phyloP scores from a whole-genome alignment of 768 basidiomycete genomes.

The Flagelloscypha sp. region DNA sequence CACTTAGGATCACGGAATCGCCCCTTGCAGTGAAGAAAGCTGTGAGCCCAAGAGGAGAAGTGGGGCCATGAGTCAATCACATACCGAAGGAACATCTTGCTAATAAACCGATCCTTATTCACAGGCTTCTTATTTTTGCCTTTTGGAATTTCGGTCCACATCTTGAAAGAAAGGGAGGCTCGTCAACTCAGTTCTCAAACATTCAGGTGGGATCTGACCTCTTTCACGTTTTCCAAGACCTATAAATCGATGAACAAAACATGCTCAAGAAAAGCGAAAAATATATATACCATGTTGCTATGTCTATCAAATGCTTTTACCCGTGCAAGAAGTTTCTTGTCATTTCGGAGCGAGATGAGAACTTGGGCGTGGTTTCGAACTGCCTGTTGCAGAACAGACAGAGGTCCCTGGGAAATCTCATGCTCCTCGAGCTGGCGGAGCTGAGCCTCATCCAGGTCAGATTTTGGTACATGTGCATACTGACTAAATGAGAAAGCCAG shows the following conservation, averaged over 20 bases:
- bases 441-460: slow-evolving; percentile 95
- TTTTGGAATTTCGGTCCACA: slow-evolving; percentile 99
- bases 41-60: slow-evolving; percentile 8
- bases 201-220: slow-evolving; percentile 40
- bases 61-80: slow-evolving; percentile 15
- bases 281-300: slow-evolving; percentile 82
- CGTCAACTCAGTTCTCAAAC: not conserved
- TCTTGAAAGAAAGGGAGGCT: slow-evolving; percentile 39
- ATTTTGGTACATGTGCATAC: slow-evolving; percentile 94
- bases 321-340: slow-evolving; percentile 92
- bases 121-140: slow-evolving; percentile 98
- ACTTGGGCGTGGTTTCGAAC: slow-evolving; percentile 98
- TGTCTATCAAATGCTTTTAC: slow-evolving; percentile 99
- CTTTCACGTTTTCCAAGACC: slow-evolving; percentile 98
- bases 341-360: slow-evolving; percentile 93
- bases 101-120: slow-evolving; percentile 99
- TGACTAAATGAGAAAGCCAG: slow-evolving; percentile 76
- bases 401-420: slow-evolving; percentile 95
- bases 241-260: slow-evolving; percentile 19
- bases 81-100: slow-evolving; percentile 95
- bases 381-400: slow-evolving; percentile 93
- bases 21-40: slow-evolving; percentile 44
- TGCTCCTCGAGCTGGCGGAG: slow-evolving; percentile 94
- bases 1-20: slow-evolving; percentile 95
- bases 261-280: slow-evolving; percentile 2